phyloP scores from a whole-genome alignment of 495 filamentous ascomycete species.

The Aspergillus funiculosus region DNA sequence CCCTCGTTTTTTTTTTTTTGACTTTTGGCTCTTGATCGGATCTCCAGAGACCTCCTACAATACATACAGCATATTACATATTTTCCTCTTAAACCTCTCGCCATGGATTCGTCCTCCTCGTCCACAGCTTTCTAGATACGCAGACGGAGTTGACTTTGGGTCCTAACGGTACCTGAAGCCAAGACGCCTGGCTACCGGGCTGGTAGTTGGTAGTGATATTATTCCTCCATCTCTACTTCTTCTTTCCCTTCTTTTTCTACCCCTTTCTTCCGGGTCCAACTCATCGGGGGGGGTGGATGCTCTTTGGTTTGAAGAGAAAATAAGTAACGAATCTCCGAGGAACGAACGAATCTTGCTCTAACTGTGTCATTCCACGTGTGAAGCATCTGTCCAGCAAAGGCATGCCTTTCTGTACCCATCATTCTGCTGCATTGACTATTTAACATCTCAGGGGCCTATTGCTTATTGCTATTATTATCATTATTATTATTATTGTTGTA shows the following conservation, averaged over 20 bases:
- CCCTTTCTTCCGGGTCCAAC: conserved; percentile 2
- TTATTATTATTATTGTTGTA: background rate
- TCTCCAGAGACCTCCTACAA: background rate
- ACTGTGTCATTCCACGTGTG: too few relatives aligned
- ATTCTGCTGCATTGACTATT: too few relatives aligned
- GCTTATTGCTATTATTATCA: conserved; percentile 1
- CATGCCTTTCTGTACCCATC: conserved; percentile 3
- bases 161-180: conserved; percentile 18
- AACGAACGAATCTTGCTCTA: background rate
- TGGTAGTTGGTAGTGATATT: conserved; percentile 13
- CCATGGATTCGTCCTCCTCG: conserved; percentile 13
- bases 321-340: too few relatives aligned
- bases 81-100: background rate
- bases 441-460: too few relatives aligned
- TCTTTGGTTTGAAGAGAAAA: too few relatives aligned
- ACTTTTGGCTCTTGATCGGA: conserved; percentile 5
- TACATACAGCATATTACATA: background rate
- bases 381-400: conserved; percentile 3
- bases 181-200: conserved; percentile 11
- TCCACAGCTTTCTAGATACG: conserved; percentile 12
- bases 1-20: background rate
- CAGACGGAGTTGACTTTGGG: conserved; percentile 17
- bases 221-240: conserved; percentile 4
- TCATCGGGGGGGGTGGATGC: too few relatives aligned
- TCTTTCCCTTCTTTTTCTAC: conserved; percentile 5